phyloP scores from a whole-genome alignment of 2,329 filamentous ascomycete genomes.

The Tolypocladium guangdongense region DNA sequence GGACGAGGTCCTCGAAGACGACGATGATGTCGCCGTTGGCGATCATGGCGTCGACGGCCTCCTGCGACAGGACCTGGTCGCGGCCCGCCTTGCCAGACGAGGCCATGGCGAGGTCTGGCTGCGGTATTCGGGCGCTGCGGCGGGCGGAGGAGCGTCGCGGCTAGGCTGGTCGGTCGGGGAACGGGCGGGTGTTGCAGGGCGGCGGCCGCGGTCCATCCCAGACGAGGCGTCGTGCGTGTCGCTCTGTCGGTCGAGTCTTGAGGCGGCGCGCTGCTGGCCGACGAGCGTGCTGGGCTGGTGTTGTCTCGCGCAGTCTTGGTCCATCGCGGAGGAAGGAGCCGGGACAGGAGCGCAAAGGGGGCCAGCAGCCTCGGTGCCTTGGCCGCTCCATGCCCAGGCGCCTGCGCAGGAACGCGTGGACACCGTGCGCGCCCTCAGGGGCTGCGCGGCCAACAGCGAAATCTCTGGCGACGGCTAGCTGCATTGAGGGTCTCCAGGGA shows the following conservation, averaged over 20 bases:
- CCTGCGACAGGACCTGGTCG: slow-evolving; percentile 25
- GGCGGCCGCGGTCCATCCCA: neutral
- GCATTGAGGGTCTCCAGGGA: neutral
- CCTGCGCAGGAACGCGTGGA: neutral
- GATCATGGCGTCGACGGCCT: slow-evolving; percentile 58
- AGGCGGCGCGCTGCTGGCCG: too few relatives aligned
- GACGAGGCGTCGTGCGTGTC: neutral
- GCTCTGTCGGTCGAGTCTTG: too few relatives aligned
- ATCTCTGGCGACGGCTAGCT: neutral
- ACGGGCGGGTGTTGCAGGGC: neutral
- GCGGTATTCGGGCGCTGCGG: neutral
- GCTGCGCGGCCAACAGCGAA: neutral
- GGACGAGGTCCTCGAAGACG: slow-evolving; percentile 68
- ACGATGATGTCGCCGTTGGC: slow-evolving; percentile 70
- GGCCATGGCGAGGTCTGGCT: neutral
- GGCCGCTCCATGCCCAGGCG: too few relatives aligned
- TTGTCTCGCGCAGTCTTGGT: neutral
- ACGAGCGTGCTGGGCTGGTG: neutral
- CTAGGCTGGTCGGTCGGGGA: neutral
- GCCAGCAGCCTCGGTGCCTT: neutral
- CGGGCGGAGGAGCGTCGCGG: neutral
- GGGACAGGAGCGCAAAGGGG: neutral
- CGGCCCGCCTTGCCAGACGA: neutral
- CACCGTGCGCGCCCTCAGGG: neutral
- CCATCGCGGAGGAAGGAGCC: neutral